A percentile compares a stretch with the other conserved stretches of the same genome.
These are phyloP conservation scores for Chalara sp. DNA, from an alignment of 2,329 filamentous ascomycete genomes.

Conservation along the genomic window DNA sequence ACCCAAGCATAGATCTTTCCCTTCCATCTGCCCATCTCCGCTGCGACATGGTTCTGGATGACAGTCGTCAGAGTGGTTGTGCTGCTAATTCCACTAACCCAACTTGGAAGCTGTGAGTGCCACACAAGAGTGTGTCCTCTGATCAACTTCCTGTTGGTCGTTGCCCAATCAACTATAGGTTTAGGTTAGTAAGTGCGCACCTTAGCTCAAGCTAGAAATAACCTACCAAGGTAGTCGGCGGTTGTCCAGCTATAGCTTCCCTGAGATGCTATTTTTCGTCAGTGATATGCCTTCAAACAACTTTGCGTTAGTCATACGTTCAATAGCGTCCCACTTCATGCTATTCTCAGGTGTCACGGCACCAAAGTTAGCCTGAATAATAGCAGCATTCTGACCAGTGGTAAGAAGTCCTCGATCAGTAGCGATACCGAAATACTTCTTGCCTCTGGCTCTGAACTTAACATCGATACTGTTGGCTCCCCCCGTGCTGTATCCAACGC, in stretches of 20 bases:
- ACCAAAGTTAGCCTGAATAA: constrained; percentile 56
- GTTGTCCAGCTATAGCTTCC: no score
- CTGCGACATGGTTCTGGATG: constrained; percentile 52
- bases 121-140: constrained; percentile 57
- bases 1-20: constrained; percentile 55
- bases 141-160: constrained; percentile 42
- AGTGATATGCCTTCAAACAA: no score
- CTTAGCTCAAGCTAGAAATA: no score
- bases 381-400: constrained; percentile 39
- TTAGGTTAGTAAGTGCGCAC: no score
- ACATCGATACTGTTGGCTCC: constrained; percentile 41
- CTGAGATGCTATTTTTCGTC: no score
- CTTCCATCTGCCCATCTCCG: constrained; percentile 50
- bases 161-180: constrained; percentile 24
- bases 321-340: constrained; percentile 60
- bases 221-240: no score
- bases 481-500: constrained; percentile 9
- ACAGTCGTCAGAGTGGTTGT: constrained; percentile 39
- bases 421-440: constrained; percentile 56
- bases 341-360: constrained; percentile 62
- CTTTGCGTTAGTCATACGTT: constrained; percentile 26
- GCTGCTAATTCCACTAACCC: constrained; percentile 25
- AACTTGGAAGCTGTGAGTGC: constrained; percentile 46
- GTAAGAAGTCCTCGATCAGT: constrained; percentile 47
- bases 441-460: constrained; percentile 54